phyloP scores from a whole-genome alignment of 139 green algal genomes.

The Coelastrella sp. region DNA sequence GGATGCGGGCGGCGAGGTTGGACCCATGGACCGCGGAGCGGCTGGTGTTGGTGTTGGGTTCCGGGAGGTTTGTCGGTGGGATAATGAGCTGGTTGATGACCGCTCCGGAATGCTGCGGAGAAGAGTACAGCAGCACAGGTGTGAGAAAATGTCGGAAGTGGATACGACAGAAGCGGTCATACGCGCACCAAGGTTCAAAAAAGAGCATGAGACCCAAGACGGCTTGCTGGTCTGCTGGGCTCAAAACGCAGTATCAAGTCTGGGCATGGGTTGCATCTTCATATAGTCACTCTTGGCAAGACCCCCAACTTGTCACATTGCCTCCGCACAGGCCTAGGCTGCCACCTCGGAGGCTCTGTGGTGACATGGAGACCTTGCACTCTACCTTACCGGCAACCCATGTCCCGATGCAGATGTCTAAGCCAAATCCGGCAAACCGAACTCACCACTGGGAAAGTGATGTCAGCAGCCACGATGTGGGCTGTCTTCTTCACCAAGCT shows the following conservation, averaged over 20 bases:
- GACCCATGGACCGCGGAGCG: too few relatives aligned
- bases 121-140: neutral
- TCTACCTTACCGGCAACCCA: neutral
- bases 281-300: too few relatives aligned
- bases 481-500: neutral
- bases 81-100: constrained; percentile 13
- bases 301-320: too few relatives aligned
- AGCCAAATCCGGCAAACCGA: neutral
- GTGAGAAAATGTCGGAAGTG: neutral
- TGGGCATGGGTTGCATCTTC: too few relatives aligned
- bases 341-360: too few relatives aligned
- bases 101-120: neutral
- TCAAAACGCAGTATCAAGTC: too few relatives aligned
- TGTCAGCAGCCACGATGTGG: constrained; percentile 3
- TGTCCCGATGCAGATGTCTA: neutral
- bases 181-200: neutral
- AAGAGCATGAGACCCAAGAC: too few relatives aligned
- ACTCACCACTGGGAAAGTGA: constrained; percentile 24
- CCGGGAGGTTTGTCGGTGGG: constrained; percentile 22
- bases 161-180: neutral
- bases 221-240: too few relatives aligned
- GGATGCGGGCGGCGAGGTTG: neutral
- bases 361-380: neutral
- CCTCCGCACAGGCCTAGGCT: too few relatives aligned
- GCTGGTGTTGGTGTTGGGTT: neutral